Base-by-base conservation (phyloP, 2,329 filamentous ascomycete genomes). In the Kalmusia sp. region DNA sequence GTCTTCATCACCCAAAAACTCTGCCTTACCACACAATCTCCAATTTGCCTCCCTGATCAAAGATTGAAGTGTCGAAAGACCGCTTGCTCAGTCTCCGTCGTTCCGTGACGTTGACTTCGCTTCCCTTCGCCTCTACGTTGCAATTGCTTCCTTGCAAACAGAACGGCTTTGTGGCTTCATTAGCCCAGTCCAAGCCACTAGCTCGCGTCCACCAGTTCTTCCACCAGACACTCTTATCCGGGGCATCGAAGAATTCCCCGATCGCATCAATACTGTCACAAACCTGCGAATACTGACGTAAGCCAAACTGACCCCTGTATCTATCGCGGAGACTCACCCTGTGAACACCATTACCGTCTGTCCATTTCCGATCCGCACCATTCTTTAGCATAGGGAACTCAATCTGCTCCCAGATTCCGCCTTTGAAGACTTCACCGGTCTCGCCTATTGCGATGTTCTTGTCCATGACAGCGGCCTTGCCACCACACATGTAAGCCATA, bases 401-500 rank as follows among this genome's bases (percentile, higher is more conserved):
- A 4, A 41, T 25, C 25, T 17, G 35, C 11, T 22, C 3, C 47
- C 47, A 49, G 7, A 49, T 49, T 4, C 47, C 25, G 7, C 35
- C 9, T 24, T 49, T 34, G 40, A 40, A 40, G n/a, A 49, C 25
- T 19, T 12, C 31, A 15, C 47, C 47, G 24, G 47, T 49, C 15
- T n/a, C n/a, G 5, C 47, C 47, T 5, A 34, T 34, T 7, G 35
- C 35, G 5, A 49, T 49, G 37, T 49, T 49, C 8, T 37, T 19
- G 25, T 49, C 47, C 47, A 49, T 49, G 47, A 49, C 25, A 1
- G 27, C 47, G 14, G 35, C 35, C 22, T 31, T 49, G 25, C 47
- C 47, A 22, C 47, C 47, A 27, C 47, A 49, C 47, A 49, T 49
- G 47, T 41, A 49, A 5, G 47, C 47, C 47, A 49, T 49, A 11